Evolutionary conservation across 78 protist genomes (phyloP).

Genomic region (Dictyostelium intermedium): DNA sequence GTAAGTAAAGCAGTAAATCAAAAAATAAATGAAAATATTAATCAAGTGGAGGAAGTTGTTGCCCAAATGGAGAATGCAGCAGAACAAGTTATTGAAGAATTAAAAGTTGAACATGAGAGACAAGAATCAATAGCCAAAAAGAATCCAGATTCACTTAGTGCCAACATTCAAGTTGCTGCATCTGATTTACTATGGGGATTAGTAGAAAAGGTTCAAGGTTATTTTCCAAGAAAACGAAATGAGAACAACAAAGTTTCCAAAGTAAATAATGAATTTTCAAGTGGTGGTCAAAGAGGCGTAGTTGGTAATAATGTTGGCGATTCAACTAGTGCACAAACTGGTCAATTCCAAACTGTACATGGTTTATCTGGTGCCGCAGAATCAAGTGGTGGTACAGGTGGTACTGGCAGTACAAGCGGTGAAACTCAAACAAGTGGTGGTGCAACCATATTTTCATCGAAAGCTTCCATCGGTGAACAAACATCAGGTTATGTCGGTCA

Average conservation of each 20-base stretch:
- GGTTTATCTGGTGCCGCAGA: background rate
- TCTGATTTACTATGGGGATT: background rate
- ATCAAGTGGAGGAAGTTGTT: background rate
- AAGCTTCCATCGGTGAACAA: background rate
- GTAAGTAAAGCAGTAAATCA: background rate
- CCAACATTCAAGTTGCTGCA: background rate
- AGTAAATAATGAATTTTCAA: background rate
- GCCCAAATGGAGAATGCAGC: background rate
- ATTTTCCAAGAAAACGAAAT: background rate
- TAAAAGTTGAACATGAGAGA: background rate
- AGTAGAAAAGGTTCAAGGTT: background rate
- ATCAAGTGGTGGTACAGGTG: background rate
- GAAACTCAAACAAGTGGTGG: background rate
- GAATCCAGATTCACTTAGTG: background rate
- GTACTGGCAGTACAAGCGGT: background rate
- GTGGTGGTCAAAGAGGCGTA: conserved; percentile 13
- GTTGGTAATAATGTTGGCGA: conserved; percentile 26
- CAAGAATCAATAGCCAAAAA: background rate
- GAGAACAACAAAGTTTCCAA: background rate
- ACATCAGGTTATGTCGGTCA: background rate
- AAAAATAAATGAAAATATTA: background rate
- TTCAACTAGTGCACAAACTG: conserved; percentile 13
- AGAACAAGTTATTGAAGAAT: background rate
- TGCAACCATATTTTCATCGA: background rate
- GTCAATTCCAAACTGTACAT: background rate